Conservation (phyloP, 164 flowering plant genomes). For the Magnolia officinalis region DNA sequence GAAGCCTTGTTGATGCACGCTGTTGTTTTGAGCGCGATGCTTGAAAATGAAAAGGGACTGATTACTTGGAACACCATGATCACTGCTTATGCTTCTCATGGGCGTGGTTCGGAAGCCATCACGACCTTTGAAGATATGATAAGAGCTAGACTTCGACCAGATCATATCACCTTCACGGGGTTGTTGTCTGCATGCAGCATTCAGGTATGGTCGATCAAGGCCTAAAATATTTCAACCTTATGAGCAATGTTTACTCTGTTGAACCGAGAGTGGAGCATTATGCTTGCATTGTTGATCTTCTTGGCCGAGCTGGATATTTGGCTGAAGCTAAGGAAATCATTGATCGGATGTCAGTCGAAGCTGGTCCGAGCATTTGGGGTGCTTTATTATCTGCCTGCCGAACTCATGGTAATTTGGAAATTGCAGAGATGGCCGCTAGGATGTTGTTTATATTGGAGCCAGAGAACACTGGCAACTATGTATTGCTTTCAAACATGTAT, state of each 20-base stretch:
- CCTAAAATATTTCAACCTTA: slow-evolving; percentile 35
- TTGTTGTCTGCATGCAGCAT: slow-evolving; percentile 55
- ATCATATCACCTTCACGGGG: slow-evolving; percentile 43
- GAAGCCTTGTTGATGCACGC: slow-evolving; percentile 37
- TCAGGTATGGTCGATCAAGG: slow-evolving; percentile 51
- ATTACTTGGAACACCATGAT: slow-evolving; percentile 55
- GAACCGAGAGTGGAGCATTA: slow-evolving; percentile 48
- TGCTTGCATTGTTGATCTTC: slow-evolving; percentile 50
- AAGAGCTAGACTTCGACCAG: slow-evolving; percentile 40
- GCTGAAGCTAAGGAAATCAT: slow-evolving; percentile 39
- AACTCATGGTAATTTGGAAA: slow-evolving; percentile 34
- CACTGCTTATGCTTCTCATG: slow-evolving; percentile 58
- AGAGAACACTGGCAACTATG: slow-evolving; percentile 50
- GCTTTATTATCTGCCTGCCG: slow-evolving; percentile 54
- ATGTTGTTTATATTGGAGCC: slow-evolving; percentile 52
- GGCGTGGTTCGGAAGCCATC: slow-evolving; percentile 37
- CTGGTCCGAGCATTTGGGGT: slow-evolving; percentile 60
- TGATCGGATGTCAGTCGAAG: slow-evolving; percentile 29
- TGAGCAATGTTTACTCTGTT: slow-evolving; percentile 29
- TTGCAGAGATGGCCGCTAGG: slow-evolving; percentile 54
- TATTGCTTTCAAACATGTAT: slow-evolving; percentile 50
- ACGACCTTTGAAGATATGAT: slow-evolving; percentile 45
- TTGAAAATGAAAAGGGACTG: slow-evolving; percentile 23
- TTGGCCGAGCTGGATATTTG: slow-evolving; percentile 49
- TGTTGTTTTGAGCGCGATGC: slow-evolving; percentile 32